phyloP scores from a whole-genome alignment of 768 basidiomycete species.

The Ephemerocybe angulata region DNA sequence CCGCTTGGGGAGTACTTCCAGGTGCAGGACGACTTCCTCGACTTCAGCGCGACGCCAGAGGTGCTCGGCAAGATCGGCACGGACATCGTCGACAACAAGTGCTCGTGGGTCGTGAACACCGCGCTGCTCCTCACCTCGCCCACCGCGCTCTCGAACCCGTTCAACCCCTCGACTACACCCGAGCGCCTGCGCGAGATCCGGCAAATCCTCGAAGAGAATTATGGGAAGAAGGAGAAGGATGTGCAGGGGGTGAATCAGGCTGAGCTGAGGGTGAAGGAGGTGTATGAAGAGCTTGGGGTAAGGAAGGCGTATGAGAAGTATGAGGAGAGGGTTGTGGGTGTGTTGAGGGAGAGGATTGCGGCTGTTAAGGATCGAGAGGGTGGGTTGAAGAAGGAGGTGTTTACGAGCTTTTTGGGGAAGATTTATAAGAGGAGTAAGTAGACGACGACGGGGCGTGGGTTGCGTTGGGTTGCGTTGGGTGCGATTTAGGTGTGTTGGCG shows the following conservation, averaged over 20 bases:
- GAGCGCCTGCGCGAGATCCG: slow-evolving; percentile 39
- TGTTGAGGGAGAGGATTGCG: slow-evolving; percentile 67
- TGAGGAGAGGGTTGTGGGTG: slow-evolving; percentile 69
- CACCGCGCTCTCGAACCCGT: neutral
- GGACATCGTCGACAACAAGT: slow-evolving; percentile 98
- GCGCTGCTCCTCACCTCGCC: slow-evolving; percentile 61
- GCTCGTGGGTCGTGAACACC: slow-evolving; percentile 92
- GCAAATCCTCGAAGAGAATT: slow-evolving; percentile 51
- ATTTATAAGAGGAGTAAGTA: slow-evolving; percentile 68
- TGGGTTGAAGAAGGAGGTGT: slow-evolving; percentile 62
- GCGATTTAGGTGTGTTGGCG: neutral
- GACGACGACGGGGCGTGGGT: neutral
- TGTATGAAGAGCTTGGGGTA: slow-evolving; percentile 72
- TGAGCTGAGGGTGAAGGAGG: slow-evolving; percentile 39
- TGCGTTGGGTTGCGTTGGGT: no score
- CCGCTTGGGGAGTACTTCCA: slow-evolving; percentile 99
- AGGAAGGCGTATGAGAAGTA: slow-evolving; percentile 68
- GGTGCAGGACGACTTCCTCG: slow-evolving; percentile 95
- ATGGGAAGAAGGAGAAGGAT: slow-evolving; percentile 47
- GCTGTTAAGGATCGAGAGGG: slow-evolving; percentile 61
- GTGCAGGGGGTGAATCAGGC: no score
- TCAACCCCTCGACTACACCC: neutral
- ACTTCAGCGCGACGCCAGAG: slow-evolving; percentile 86
- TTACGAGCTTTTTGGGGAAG: slow-evolving; percentile 84
- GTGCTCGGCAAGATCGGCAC: slow-evolving; percentile 96